Conservation (phyloP, 306 rosid genomes). For the Quercus suber region DNA sequence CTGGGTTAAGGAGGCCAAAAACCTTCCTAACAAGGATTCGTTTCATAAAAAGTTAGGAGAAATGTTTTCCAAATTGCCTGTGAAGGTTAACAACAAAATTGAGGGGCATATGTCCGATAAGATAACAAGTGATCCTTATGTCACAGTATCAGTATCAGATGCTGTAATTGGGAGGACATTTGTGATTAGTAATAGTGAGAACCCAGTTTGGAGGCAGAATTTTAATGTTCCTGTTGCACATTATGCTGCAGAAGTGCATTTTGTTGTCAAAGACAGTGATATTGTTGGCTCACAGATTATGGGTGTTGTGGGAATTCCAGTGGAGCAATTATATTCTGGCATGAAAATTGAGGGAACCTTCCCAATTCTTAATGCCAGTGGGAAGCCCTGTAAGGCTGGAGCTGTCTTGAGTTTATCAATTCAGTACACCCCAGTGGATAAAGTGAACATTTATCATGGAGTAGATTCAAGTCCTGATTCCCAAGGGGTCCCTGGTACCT, state of each 20-base stretch:
- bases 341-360: conserved; percentile 54
- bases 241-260: conserved; percentile 61
- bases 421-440: conserved; percentile 56
- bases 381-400: conserved; percentile 63
- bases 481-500: conserved; percentile 66
- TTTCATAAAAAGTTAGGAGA: conserved; percentile 57
- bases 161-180: conserved; percentile 70
- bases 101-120: conserved; percentile 31
- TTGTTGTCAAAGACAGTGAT: conserved; percentile 72
- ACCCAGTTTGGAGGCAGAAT: conserved; percentile 79
- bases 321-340: conserved; percentile 43
- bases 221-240: conserved; percentile 81
- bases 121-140: conserved; percentile 37
- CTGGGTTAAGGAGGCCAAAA: conserved; percentile 51
- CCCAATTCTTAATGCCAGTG: conserved; percentile 50
- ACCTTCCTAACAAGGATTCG: conserved; percentile 79
- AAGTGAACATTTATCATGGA: conserved; percentile 41
- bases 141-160: conserved; percentile 54
- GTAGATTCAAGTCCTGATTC: conserved; percentile 41
- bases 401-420: conserved; percentile 60
- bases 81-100: conserved; percentile 25
- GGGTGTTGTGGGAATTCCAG: conserved; percentile 74
- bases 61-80: conserved; percentile 43
- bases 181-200: conserved; percentile 63
- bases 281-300: conserved; percentile 75